A percentile compares a stretch with the other conserved stretches of the same genome.
These are phyloP conservation scores for Fusarium xyrophilum DNA, from an alignment of 2,329 filamentous ascomycete genomes.

Conservation along the genomic window DNA sequence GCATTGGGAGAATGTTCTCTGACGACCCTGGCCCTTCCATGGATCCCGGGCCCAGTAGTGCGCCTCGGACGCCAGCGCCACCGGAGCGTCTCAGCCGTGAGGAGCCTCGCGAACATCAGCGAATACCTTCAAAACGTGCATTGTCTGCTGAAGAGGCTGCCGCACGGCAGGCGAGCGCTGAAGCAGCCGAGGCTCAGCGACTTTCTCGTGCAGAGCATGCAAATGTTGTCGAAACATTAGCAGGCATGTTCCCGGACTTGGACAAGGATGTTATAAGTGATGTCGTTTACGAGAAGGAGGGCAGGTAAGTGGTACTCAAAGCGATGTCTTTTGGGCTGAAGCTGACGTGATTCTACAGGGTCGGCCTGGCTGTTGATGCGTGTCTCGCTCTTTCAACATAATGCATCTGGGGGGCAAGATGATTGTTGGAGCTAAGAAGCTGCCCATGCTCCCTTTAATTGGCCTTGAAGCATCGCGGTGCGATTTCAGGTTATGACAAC, in stretches of 20 bases:
- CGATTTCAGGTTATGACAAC: constrained; percentile 6
- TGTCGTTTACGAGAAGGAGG: constrained; percentile 94
- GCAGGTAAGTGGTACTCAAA: constrained; percentile 68
- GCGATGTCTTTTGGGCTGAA: neutral
- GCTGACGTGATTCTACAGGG: constrained; percentile 55
- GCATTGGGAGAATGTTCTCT: constrained; percentile 93
- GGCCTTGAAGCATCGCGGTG: neutral
- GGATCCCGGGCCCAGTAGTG: constrained; percentile 43
- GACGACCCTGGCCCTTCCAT: constrained; percentile 60
- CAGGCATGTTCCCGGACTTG: constrained; percentile 95
- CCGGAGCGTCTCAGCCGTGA: constrained; percentile 45
- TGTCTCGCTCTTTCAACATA: constrained; percentile 73
- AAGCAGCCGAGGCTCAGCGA: constrained; percentile 83
- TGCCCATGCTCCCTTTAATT: neutral
- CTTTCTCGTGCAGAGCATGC: constrained; percentile 85
- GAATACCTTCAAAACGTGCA: constrained; percentile 49
- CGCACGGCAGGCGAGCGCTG: constrained; percentile 87
- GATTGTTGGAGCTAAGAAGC: neutral
- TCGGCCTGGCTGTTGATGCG: constrained; percentile 84
- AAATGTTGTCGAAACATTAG: constrained; percentile 90
- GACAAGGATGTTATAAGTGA: constrained; percentile 96
- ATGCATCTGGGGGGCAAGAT: neutral
- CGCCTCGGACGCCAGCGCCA: constrained; percentile 49
- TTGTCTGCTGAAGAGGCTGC: constrained; percentile 85
- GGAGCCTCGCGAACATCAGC: constrained; percentile 44